Percentiles rank a stretch among this genome's conserved stretches.
These are phyloP conservation scores for Psidium friedrichsthalianum DNA, from an alignment of 345 rosid genomes.

Conservation along the genomic window DNA sequence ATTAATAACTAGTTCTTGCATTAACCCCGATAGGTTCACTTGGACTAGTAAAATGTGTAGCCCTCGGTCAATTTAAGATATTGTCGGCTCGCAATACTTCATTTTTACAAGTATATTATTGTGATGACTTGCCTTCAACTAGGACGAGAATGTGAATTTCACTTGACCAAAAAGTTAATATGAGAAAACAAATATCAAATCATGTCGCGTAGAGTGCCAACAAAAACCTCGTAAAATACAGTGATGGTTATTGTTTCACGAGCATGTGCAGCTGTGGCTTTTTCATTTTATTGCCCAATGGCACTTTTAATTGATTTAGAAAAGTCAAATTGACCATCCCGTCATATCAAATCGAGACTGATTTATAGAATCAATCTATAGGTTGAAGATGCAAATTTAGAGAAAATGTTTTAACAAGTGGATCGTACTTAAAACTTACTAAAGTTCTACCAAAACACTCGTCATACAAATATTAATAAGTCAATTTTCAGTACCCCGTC, in stretches of 20 bases:
- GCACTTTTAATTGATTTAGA: neutral
- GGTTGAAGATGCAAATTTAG: neutral
- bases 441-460: neutral
- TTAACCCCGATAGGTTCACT: neutral
- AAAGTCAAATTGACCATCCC: neutral
- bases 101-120: neutral
- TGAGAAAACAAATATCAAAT: fast-evolving
- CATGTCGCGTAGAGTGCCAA: fast-evolving
- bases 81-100: neutral
- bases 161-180: neutral
- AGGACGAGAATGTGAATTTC: neutral
- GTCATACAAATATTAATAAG: neutral
- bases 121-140: neutral
- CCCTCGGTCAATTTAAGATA: neutral
- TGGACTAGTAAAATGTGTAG: neutral
- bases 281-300: fast-evolving
- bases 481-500: neutral
- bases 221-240: neutral
- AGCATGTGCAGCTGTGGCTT: neutral
- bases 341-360: neutral
- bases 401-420: neutral
- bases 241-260: no score
- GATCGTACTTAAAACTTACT: neutral
- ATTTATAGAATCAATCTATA: neutral
- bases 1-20: neutral